Base-by-base conservation (phyloP, 2,329 filamentous ascomycete species). In the Aspergillus latus region DNA sequence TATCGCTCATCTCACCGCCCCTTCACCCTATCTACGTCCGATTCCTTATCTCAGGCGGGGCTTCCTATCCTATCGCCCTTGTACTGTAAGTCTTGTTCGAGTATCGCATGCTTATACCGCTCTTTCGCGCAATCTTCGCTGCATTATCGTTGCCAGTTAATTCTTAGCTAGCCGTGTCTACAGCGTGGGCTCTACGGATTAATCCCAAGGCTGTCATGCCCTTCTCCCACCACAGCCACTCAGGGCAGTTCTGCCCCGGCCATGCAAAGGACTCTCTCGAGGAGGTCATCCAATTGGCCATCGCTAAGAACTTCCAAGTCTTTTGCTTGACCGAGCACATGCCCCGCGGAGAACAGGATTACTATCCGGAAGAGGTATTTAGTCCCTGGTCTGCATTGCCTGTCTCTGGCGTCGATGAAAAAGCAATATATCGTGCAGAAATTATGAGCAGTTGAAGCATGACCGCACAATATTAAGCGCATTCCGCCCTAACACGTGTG, bases 191-290 rank as follows among this genome's bases (percentile, higher is more conserved):
- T 11, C 15, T 30, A 15, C 4, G 21, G 8, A 21, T 2, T 16
- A 16, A 7, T 34, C n/a, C 15, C 34, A 21, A 11, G 21, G 8
- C 34, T 15, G 45, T 21, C 11, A 97, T 97, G 94, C 92, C 93
- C 1, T 96, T 96, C 78, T 95, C 94, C 4, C 95, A 97, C 80
- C 94, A 99, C 76, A 96, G 91, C 69, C 94, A 99, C 77, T 97
- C 94, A 37, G 94, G 94, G 61, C 90, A 99, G 73, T 99, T 99
- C 79, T 99, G 94, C 78, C 87, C 87, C 8, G 85, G 88, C 65
- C 94, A 99, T 78, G 94, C 94, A 49, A 86, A 88, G 70, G 86
- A 96, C 71, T 82, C 85, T 16, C 83, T 99, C 8, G 93, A 97
- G 73, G 87, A 91, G 62, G 84, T 97, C 48, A 80, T 97, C 65